A percentile compares a stretch with the other conserved stretches of the same genome.
Evolutionary conservation across 768 basidiomycete species (phyloP).

Genomic region (Pleurotus platypus): DNA sequence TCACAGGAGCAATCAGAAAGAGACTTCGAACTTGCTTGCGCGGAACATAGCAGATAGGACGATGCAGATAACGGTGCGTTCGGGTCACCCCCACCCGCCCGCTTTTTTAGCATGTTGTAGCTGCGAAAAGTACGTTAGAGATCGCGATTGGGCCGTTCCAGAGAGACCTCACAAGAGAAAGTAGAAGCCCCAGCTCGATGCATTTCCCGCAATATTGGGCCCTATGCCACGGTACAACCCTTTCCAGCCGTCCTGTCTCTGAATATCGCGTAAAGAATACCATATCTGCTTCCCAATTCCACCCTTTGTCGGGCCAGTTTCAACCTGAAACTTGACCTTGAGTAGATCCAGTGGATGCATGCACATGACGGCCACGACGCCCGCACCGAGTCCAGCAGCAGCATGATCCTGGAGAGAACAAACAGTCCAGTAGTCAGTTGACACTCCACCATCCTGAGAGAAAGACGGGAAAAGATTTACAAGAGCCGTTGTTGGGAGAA

Average conservation of each 20-base stretch:
- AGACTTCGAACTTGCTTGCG: conserved; percentile 87
- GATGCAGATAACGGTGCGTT: conserved; percentile 67
- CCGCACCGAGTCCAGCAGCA: conserved; percentile 88
- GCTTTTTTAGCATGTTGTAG: conserved; percentile 90
- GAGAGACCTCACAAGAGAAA: conserved; percentile 83
- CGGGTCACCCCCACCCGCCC: conserved; percentile 65
- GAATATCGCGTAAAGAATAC: conserved; percentile 68
- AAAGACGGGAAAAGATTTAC: conserved; percentile 22
- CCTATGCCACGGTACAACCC: conserved; percentile 90
- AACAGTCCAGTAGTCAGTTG: background rate
- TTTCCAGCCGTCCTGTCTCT: conserved; percentile 69
- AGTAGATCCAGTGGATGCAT: conserved; percentile 98
- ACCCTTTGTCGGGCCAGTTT: conserved; percentile 58
- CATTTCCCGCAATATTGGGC: conserved; percentile 92
- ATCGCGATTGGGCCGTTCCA: no score
- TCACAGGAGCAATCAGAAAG: conserved; percentile 10
- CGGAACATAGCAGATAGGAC: conserved; percentile 84
- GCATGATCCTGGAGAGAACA: conserved; percentile 77
- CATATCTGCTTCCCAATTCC: conserved; percentile 75
- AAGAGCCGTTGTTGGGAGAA: conserved; percentile 47
- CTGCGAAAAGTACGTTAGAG: conserved; percentile 32
- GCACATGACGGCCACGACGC: conserved; percentile 86
- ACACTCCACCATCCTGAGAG: background rate
- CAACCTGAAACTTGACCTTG: conserved; percentile 91
- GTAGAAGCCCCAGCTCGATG: conserved; percentile 96